Evolutionary conservation across 2,329 filamentous ascomycete genomes (phyloP).

Genomic region (Phialocephala subalpina): DNA sequence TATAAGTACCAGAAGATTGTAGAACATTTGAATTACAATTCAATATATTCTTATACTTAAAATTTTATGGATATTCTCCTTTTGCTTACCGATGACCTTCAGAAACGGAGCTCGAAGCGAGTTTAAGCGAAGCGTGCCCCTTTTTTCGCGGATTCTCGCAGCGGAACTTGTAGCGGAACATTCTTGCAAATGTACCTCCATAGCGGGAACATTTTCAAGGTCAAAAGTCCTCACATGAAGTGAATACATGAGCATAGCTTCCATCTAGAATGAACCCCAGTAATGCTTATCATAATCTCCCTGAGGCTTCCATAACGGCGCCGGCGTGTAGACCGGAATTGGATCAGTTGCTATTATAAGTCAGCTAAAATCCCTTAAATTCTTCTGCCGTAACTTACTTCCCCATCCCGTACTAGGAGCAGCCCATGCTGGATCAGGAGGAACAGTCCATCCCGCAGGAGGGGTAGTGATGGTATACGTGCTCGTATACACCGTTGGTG

Average conservation of each 20-base stretch:
- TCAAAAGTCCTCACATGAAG: no score
- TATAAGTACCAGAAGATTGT: no score
- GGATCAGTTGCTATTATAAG: slow-evolving; percentile 8
- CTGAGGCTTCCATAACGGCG: slow-evolving; percentile 15
- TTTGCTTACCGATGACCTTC: no score
- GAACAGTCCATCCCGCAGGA: slow-evolving; percentile 6
- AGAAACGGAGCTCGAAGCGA: not conserved
- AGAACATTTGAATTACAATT: no score
- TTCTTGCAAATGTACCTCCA: no score
- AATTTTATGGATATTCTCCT: not conserved
- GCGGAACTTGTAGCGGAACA: no score
- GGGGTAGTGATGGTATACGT: slow-evolving; percentile 4
- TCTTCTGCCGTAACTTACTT: not conserved
- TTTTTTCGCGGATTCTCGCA: not conserved
- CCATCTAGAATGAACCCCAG: slow-evolving; percentile 11
- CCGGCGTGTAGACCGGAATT: slow-evolving; percentile 12
- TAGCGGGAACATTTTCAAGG: no score
- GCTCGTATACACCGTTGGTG: slow-evolving; percentile 8
- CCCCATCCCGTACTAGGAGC: slow-evolving; percentile 4
- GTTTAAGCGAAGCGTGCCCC: not conserved
- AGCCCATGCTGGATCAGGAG: slow-evolving; percentile 10
- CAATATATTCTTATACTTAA: not conserved
- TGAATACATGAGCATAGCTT: no score
- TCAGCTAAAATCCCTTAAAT: not conserved
- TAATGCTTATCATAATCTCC: slow-evolving; percentile 17